A percentile compares a stretch with the other conserved stretches of the same genome.
Evolutionary conservation across 2,329 filamentous ascomycete genomes (phyloP).

Genomic region (Alternaria brassicicola): DNA sequence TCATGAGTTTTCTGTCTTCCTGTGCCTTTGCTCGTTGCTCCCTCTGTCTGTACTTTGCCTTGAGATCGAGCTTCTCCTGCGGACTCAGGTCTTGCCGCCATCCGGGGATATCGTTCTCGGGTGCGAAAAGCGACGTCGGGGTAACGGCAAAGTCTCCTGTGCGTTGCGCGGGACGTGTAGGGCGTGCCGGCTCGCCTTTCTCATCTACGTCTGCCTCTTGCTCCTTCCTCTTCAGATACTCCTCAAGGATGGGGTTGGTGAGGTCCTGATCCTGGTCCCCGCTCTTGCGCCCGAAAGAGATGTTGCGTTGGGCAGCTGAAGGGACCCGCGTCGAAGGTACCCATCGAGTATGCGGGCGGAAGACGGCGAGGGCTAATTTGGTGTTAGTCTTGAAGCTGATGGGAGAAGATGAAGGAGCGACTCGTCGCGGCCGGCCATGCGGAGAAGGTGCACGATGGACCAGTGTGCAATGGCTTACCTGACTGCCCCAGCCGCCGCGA

Average conservation of each 20-base stretch:
- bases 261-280: conserved; percentile 29
- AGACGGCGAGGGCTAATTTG: conserved; percentile 29
- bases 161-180: conserved; percentile 8
- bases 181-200: conserved; percentile 5
- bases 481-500: conserved; percentile 65
- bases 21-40: conserved; percentile 17
- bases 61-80: conserved; percentile 22
- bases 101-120: conserved; percentile 35
- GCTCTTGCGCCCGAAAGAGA: conserved; percentile 19
- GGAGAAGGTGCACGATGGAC: neutral
- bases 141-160: conserved; percentile 25
- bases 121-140: conserved; percentile 33
- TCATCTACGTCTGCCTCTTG: conserved; percentile 4
- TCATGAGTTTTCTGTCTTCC: conserved; percentile 61
- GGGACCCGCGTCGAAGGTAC: conserved; percentile 12
- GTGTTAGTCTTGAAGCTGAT: conserved; percentile 10
- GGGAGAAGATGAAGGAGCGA: neutral
- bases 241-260: conserved; percentile 67
- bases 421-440: neutral
- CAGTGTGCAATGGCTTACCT: conserved; percentile 55
- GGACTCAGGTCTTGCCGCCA: conserved; percentile 25
- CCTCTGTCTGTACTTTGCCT: conserved; percentile 14
- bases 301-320: conserved; percentile 25
- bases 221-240: conserved; percentile 51
- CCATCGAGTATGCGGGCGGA: conserved; percentile 29